Conservation (phyloP, 495 filamentous ascomycete species). For the Lepraria neglecta region DNA sequence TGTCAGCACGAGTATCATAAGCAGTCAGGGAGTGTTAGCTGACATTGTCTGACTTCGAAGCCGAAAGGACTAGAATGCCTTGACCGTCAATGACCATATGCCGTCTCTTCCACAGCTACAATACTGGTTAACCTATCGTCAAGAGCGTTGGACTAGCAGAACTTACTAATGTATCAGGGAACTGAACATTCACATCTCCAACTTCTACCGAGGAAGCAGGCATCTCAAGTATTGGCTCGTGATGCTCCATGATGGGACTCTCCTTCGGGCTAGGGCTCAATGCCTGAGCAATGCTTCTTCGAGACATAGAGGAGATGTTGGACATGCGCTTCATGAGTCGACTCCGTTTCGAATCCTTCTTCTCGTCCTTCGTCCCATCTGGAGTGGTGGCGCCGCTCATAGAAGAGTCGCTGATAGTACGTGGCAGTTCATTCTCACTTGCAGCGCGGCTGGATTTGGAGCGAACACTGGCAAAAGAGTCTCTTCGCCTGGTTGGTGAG, state of each 20-base stretch:
- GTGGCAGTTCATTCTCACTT: slow-evolving; percentile 35
- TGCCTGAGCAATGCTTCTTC: slow-evolving; percentile 52
- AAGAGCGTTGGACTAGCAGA: background rate
- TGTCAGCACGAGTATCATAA: slow-evolving; percentile 22
- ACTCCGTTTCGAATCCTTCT: slow-evolving; percentile 60
- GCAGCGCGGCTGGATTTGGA: slow-evolving; percentile 36
- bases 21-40: background rate
- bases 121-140: background rate
- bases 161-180: slow-evolving; percentile 70
- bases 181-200: slow-evolving; percentile 89
- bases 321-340: slow-evolving; percentile 79
- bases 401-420: slow-evolving; percentile 39
- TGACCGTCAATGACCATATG: slow-evolving; percentile 69
- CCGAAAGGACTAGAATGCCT: slow-evolving; percentile 68
- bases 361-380: slow-evolving; percentile 45
- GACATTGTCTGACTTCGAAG: slow-evolving; percentile 39
- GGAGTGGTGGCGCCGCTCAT: slow-evolving; percentile 28
- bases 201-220: slow-evolving; percentile 50
- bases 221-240: slow-evolving; percentile 29
- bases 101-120: slow-evolving; percentile 76
- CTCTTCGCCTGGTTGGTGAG: slow-evolving; percentile 23
- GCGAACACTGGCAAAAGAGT: slow-evolving; percentile 35
- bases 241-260: slow-evolving; percentile 37
- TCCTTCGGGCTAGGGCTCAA: slow-evolving; percentile 54
- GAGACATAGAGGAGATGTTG: slow-evolving; percentile 52